These are phyloP conservation scores for Streptanthus diversifolius DNA, from an alignment of 345 rosid genomes.

Conservation along the genomic window DNA sequence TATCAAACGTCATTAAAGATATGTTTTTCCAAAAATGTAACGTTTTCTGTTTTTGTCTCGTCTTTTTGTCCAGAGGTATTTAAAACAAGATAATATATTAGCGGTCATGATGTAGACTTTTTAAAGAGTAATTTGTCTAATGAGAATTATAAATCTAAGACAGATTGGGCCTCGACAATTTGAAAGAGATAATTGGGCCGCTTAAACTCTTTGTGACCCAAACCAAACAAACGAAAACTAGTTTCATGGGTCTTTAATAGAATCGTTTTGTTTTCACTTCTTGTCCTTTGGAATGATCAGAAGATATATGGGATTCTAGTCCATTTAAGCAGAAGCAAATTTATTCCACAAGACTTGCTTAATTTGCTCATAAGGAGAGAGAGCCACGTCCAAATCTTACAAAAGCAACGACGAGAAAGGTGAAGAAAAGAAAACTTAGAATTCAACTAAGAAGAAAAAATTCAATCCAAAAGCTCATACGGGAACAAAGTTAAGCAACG, in stretches of 20 bases:
- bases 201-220: no score
- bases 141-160: neutral
- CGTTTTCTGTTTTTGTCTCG: neutral
- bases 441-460: neutral
- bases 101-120: neutral
- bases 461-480: neutral
- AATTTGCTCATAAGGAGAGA: neutral
- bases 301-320: neutral
- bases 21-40: neutral
- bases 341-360: neutral
- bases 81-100: neutral
- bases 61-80: neutral
- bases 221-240: no score
- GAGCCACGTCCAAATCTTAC: constrained; percentile 7
- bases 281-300: neutral
- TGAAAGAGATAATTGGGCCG: no score
- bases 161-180: no score
- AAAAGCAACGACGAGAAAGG: constrained; percentile 9
- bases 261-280: no score
- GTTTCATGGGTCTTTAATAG: no score
- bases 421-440: neutral
- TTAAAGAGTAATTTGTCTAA: neutral
- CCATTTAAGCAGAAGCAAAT: neutral
- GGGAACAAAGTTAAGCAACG: constrained; percentile 41
- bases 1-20: neutral